Evolutionary conservation across 495 filamentous ascomycete species (phyloP).

Genomic region (Penicillium waksmanii): DNA sequence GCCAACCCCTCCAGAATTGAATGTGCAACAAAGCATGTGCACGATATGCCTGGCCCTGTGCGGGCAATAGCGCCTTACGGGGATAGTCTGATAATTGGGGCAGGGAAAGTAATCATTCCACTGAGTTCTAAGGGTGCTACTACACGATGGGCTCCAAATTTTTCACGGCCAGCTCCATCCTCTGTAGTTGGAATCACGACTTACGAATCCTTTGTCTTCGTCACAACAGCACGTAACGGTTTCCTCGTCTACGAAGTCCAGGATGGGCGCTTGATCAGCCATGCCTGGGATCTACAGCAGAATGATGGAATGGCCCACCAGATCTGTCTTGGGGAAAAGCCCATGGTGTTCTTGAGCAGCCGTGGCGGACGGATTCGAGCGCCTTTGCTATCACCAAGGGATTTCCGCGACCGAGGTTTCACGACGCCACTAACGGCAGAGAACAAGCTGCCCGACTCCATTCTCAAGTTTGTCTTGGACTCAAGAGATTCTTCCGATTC

Average conservation of each 20-base stretch:
- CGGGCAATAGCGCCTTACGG: slow-evolving; percentile 48
- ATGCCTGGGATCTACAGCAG: slow-evolving; percentile 36
- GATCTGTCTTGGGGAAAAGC: slow-evolving; percentile 30
- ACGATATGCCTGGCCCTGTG: slow-evolving; percentile 41
- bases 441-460: slow-evolving; percentile 39
- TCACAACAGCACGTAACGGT: slow-evolving; percentile 49
- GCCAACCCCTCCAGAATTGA: slow-evolving; percentile 33
- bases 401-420: not conserved
- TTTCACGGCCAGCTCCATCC: slow-evolving; percentile 41
- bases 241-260: slow-evolving; percentile 42
- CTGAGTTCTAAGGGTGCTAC: slow-evolving; percentile 37
- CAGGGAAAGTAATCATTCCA: slow-evolving; percentile 42
- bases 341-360: slow-evolving; percentile 20
- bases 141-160: slow-evolving; percentile 35
- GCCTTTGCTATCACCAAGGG: slow-evolving; percentile 25
- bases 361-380: slow-evolving; percentile 41
- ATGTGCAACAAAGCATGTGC: slow-evolving; percentile 42
- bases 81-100: slow-evolving; percentile 43
- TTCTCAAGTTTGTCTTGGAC: slow-evolving; percentile 32
- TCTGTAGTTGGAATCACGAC: slow-evolving; percentile 48
- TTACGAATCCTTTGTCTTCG: slow-evolving; percentile 41
- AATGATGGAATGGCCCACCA: slow-evolving; percentile 46
- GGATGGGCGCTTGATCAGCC: slow-evolving; percentile 35
- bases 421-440: slow-evolving; percentile 25
- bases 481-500: not conserved